Conservation (phyloP, 352 stramenopile genomes). For the Phytophthora vignae region DNA sequence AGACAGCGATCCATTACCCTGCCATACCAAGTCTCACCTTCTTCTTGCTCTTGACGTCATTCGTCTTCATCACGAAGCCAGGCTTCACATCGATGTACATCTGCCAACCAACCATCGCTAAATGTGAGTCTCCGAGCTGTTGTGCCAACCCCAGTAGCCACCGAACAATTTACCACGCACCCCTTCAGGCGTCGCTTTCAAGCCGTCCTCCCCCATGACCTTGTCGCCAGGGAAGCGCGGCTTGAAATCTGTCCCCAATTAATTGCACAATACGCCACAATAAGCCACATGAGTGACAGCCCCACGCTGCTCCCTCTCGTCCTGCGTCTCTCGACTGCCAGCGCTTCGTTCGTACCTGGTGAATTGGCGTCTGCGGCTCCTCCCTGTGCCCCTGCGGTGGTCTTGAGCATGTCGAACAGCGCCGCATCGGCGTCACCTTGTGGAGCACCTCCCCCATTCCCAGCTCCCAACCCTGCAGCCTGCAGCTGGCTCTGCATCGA, state of each 20-base stretch:
- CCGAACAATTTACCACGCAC: conserved; percentile 31
- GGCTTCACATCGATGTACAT: conserved; percentile 81
- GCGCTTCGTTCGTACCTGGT: conserved; percentile 27
- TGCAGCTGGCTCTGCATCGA: conserved; percentile 73
- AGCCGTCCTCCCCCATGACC: conserved; percentile 67
- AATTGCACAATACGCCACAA: conserved; percentile 7
- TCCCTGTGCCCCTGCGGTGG: conserved; percentile 18
- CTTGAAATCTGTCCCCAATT: conserved; percentile 50
- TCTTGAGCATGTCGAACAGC: conserved; percentile 70
- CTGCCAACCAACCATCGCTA: conserved; percentile 23
- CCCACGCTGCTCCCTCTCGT: not conserved
- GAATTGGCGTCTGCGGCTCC: conserved; percentile 11
- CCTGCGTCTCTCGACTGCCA: conserved; percentile 1
- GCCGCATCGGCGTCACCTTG: conserved; percentile 41
- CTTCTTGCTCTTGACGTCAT: conserved; percentile 62
- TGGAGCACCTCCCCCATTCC: not conserved
- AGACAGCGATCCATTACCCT: not conserved
- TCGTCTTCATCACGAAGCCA: conserved; percentile 85
- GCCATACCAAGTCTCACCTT: conserved; percentile 56
- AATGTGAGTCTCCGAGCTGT: not conserved
- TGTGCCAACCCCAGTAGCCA: not conserved
- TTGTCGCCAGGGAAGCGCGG: conserved; percentile 76
- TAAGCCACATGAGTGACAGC: not conserved
- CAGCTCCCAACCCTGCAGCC: conserved; percentile 23
- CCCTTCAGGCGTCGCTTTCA: conserved; percentile 66